phyloP scores from a whole-genome alignment of 345 rosid species.

The Cardamine chenopodiifolia region DNA sequence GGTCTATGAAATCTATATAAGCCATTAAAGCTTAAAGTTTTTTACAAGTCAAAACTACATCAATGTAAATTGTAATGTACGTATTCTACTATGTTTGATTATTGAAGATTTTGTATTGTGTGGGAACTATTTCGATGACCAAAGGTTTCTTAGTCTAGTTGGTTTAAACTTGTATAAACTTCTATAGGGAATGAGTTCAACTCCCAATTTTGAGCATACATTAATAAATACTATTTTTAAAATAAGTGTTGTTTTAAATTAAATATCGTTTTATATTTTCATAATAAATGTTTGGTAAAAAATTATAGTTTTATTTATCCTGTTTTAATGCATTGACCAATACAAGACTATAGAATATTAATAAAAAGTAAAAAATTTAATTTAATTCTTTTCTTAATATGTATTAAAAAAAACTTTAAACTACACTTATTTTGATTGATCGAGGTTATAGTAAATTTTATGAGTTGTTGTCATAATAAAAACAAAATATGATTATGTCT shows the following conservation, averaged over 20 bases:
- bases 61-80: background rate
- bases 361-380: no score
- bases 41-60: slow-evolving; percentile 6
- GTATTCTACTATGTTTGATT: background rate
- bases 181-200: background rate
- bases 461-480: background rate
- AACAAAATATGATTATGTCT: background rate
- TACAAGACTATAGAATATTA: no score
- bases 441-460: background rate
- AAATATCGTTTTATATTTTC: no score
- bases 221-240: background rate
- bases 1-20: background rate
- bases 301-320: no score
- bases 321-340: no score
- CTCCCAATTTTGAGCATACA: background rate
- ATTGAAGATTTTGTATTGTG: background rate
- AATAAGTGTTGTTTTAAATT: no score
- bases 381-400: no score
- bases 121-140: background rate
- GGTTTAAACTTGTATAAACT: slow-evolving; percentile 9
- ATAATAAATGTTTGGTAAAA: no score
- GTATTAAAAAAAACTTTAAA: no score
- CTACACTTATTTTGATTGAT: no score
- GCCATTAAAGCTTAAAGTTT: background rate
- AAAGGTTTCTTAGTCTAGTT: background rate